Conservation (phyloP, 768 basidiomycete species). For the Candolleomyces aberdarensis region DNA sequence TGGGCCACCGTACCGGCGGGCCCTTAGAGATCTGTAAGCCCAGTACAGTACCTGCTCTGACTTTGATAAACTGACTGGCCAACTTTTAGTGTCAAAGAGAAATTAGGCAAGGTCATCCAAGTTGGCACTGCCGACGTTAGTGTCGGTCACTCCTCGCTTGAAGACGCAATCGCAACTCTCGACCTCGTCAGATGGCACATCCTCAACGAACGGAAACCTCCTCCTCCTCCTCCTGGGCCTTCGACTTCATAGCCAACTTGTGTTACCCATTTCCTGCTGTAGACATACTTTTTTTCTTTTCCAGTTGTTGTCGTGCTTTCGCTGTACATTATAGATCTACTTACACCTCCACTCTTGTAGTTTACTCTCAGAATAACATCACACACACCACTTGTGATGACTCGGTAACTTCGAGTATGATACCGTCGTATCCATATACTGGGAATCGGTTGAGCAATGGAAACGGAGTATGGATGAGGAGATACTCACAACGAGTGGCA, state of each 20-base stretch:
- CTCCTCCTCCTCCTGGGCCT: background rate
- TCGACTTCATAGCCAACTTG: background rate
- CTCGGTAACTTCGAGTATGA: constrained; percentile 77
- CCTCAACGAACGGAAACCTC: constrained; percentile 48
- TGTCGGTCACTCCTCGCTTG: constrained; percentile 84
- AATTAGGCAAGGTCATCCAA: constrained; percentile 81
- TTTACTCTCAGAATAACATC: constrained; percentile 51
- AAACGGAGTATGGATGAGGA: background rate
- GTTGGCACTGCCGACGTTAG: constrained; percentile 54
- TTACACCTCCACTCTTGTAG: background rate
- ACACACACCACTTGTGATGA: constrained; percentile 75
- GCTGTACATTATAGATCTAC: constrained; percentile 2
- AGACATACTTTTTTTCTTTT: background rate
- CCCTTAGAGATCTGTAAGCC: constrained; percentile 76
- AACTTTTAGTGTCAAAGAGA: constrained; percentile 68
- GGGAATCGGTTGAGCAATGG: background rate
- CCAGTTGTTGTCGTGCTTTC: background rate
- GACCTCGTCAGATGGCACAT: constrained; percentile 86
- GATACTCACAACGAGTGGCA: constrained; percentile 58
- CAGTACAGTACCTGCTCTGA: background rate
- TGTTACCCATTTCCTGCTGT: background rate
- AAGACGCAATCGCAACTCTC: constrained; percentile 86
- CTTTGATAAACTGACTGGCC: constrained; percentile 15
- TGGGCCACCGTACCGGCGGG: constrained; percentile 74
- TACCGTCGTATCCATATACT: constrained; percentile 81